phyloP scores from a whole-genome alignment of 179 eudicot species.

The Silene noctiflora region DNA sequence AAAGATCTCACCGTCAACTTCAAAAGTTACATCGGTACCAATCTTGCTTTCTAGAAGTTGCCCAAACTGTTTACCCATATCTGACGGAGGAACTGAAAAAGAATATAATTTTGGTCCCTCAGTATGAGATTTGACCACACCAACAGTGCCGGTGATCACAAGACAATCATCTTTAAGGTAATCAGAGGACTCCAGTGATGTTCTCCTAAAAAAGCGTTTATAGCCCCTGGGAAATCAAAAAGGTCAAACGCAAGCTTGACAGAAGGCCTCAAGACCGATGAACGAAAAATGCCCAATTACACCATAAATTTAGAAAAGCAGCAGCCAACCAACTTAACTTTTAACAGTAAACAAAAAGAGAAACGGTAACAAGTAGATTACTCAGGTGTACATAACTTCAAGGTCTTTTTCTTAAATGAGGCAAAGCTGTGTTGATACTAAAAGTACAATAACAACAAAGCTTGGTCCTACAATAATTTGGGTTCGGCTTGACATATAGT shows the following conservation, averaged over 20 bases:
- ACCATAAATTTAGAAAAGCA: neutral
- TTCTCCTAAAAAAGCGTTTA: slow-evolving; percentile 61
- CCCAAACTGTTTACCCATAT: slow-evolving; percentile 73
- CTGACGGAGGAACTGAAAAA: slow-evolving; percentile 53
- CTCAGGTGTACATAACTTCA: no score
- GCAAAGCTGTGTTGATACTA: no score
- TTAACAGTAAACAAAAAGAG: neutral
- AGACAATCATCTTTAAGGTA: slow-evolving; percentile 70
- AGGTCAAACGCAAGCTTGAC: slow-evolving; percentile 2
- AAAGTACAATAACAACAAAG: no score
- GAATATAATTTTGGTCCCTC: slow-evolving; percentile 63
- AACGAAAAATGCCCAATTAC: neutral
- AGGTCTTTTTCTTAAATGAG: neutral
- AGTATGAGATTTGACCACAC: slow-evolving; percentile 68
- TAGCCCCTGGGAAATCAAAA: slow-evolving; percentile 54
- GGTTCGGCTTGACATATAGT: no score
- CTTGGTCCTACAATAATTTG: no score
- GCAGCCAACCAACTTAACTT: neutral
- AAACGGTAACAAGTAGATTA: neutral
- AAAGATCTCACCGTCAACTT: slow-evolving; percentile 66
- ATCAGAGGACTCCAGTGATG: slow-evolving; percentile 55
- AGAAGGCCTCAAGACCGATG: neutral
- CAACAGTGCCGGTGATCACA: slow-evolving; percentile 63
- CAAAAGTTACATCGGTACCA: slow-evolving; percentile 63
- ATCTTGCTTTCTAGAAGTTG: slow-evolving; percentile 57